phyloP scores from a whole-genome alignment of 768 basidiomycete genomes.

The Suillus placidus region DNA sequence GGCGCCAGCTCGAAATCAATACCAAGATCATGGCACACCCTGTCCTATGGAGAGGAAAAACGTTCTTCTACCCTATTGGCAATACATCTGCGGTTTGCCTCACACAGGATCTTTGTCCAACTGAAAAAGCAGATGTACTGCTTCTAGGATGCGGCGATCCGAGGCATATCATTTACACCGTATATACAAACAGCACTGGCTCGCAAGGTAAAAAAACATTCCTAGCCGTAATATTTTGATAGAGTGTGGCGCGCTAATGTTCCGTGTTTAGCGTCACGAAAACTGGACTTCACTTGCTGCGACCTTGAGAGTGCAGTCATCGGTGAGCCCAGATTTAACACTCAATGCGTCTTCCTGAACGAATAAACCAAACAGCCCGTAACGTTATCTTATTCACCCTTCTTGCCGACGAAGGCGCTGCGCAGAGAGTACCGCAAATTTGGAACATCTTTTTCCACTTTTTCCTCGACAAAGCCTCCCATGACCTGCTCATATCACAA shows the following conservation, averaged over 20 bases:
- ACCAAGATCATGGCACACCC: conserved; percentile 44
- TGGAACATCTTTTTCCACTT: conserved; percentile 39
- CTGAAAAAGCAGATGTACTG: conserved; percentile 49
- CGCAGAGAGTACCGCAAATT: conserved; percentile 19
- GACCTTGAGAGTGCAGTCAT: conserved; percentile 33
- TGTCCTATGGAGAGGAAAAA: conserved; percentile 44
- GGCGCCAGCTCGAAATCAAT: background rate
- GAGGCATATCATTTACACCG: conserved; percentile 54
- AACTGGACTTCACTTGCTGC: conserved; percentile 33
- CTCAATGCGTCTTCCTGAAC: background rate
- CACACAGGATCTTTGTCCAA: conserved; percentile 49
- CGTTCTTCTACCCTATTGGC: conserved; percentile 60
- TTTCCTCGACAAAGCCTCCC: conserved; percentile 25
- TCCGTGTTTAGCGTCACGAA: conserved; percentile 23
- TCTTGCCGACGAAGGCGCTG: conserved; percentile 26
- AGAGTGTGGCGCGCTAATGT: background rate
- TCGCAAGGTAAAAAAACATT: background rate
- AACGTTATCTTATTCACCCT: conserved; percentile 33
- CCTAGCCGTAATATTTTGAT: background rate
- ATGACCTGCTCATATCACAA: conserved; percentile 29
- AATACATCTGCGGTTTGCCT: conserved; percentile 58
- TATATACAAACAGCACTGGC: conserved; percentile 25
- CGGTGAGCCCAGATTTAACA: conserved; percentile 19
- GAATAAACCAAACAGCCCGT: conserved; percentile 22
- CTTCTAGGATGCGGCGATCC: conserved; percentile 62